phyloP scores from a whole-genome alignment of 2,329 filamentous ascomycete species.

The Colletotrichum viniferum region DNA sequence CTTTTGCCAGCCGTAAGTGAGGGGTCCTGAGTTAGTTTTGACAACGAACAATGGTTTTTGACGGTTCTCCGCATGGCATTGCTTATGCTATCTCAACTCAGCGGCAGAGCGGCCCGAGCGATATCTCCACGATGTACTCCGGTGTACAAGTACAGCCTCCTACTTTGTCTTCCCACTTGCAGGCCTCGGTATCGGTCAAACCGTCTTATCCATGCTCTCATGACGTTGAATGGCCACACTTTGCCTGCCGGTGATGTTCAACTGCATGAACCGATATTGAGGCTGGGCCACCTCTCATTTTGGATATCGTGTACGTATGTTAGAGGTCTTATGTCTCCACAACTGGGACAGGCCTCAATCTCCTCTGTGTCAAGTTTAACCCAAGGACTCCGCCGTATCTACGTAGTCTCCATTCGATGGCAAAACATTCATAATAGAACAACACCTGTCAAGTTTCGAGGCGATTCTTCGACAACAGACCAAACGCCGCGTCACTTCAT shows the following conservation, averaged over 20 bases:
- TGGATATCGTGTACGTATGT: background rate
- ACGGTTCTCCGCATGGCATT: too few relatives aligned
- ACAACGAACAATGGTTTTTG: background rate
- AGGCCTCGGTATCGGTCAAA: background rate
- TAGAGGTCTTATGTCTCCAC: background rate
- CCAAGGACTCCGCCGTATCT: background rate
- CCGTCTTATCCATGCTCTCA: background rate
- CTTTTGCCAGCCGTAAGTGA: background rate
- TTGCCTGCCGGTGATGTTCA: background rate
- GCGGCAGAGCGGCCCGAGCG: background rate
- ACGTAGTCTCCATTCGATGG: background rate
- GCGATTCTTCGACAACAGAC: background rate
- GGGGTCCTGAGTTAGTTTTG: constrained; percentile 10
- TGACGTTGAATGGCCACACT: background rate
- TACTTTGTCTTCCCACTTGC: background rate
- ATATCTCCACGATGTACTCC: background rate
- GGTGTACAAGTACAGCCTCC: background rate
- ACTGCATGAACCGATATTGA: background rate
- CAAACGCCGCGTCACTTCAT: background rate
- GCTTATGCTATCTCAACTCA: background rate
- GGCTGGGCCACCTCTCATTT: background rate
- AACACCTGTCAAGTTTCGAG: background rate
- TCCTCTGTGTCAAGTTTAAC: background rate
- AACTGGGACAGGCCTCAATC: background rate
- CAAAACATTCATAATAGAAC: background rate